Conservation (phyloP, 768 basidiomycete genomes). For the Lactifluus subvellereus region DNA sequence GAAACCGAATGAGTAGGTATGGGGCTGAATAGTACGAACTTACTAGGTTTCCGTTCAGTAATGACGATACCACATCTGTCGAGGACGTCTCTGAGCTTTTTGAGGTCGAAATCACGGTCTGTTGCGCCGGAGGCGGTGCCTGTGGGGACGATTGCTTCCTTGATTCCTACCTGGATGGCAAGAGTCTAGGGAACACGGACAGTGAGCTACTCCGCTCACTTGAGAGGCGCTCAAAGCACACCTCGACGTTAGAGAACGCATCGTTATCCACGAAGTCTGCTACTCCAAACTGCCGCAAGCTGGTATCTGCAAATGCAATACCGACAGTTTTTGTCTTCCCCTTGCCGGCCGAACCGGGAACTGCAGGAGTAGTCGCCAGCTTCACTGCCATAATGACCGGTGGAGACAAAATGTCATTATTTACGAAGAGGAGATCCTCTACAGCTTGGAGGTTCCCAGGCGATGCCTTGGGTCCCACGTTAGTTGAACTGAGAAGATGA, state of each 20-base stretch:
- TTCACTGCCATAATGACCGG: slow-evolving; percentile 91
- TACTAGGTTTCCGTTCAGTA: slow-evolving; percentile 85
- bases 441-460: slow-evolving; percentile 63
- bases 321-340: slow-evolving; percentile 72
- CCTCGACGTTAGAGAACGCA: slow-evolving; percentile 92
- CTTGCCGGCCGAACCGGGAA: slow-evolving; percentile 37
- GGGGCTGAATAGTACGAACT: slow-evolving; percentile 25
- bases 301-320: slow-evolving; percentile 89
- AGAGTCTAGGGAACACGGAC: slow-evolving; percentile 54
- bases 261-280: slow-evolving; percentile 94
- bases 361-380: slow-evolving; percentile 48
- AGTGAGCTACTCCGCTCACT: neutral
- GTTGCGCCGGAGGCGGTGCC: slow-evolving; percentile 68
- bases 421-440: slow-evolving; percentile 59
- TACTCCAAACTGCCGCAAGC: slow-evolving; percentile 76
- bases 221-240: slow-evolving; percentile 30
- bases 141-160: slow-evolving; percentile 82
- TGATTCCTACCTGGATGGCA: slow-evolving; percentile 93
- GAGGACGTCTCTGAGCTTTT: slow-evolving; percentile 78
- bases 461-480: slow-evolving; percentile 46
- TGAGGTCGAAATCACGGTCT: slow-evolving; percentile 81
- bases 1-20: neutral
- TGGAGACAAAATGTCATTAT: slow-evolving; percentile 72
- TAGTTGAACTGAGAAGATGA: neutral
- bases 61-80: slow-evolving; percentile 89